Percentiles rank a stretch among this genome's conserved stretches.
Evolutionary conservation across 2,329 filamentous ascomycete genomes (phyloP).

Genomic region (Coniochaeta pulveracea): DNA sequence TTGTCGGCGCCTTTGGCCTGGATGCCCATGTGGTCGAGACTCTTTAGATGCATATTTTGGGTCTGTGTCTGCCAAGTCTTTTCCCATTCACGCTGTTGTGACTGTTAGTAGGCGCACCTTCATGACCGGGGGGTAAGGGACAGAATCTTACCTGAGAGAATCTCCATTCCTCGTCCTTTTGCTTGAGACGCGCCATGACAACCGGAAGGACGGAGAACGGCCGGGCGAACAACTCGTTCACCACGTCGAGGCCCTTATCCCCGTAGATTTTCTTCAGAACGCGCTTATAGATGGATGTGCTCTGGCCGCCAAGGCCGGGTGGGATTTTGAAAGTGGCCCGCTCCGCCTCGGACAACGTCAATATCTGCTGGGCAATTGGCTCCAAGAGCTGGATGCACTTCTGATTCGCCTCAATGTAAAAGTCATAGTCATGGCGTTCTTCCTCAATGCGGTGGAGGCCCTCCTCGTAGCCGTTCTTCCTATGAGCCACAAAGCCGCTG

Average conservation of each 20-base stretch:
- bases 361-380: conserved; percentile 83
- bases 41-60: conserved; percentile 88
- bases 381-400: conserved; percentile 95
- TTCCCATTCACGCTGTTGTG: conserved; percentile 76
- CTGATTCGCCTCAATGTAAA: conserved; percentile 90
- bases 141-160: conserved; percentile 55
- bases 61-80: conserved; percentile 98
- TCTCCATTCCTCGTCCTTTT: conserved; percentile 96
- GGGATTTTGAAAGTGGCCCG: conserved; percentile 68
- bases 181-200: conserved; percentile 78
- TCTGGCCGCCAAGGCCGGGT: conserved; percentile 77
- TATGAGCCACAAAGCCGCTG: conserved; percentile 91
- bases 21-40: conserved; percentile 91
- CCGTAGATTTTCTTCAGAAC: conserved; percentile 98
- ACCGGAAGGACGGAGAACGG: conserved; percentile 85
- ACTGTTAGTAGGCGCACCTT: not conserved
- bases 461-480: conserved; percentile 94
- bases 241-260: conserved; percentile 73
- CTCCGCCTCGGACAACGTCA: conserved; percentile 65
- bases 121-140: not conserved
- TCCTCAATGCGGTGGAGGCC: conserved; percentile 93
- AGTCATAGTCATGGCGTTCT: conserved; percentile 96
- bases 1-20: conserved; percentile 84
- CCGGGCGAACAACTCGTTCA: conserved; percentile 73
- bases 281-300: conserved; percentile 91